These are phyloP conservation scores for Capronia coronata DNA, from an alignment of 2,329 filamentous ascomycete species.

Conservation along the genomic window DNA sequence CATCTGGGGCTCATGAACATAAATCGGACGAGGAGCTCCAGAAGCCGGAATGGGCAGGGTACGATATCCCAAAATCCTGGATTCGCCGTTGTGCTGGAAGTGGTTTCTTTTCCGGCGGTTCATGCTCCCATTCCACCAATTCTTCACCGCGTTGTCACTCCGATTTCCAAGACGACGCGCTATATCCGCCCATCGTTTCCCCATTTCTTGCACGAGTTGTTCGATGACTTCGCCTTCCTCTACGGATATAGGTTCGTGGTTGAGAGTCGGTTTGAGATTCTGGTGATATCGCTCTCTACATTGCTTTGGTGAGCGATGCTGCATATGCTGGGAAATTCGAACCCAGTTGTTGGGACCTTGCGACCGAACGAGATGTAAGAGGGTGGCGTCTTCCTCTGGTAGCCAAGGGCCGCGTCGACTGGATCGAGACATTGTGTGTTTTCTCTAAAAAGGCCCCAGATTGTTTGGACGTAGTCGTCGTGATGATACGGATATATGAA, in stretches of 20 bases:
- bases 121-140: slow-evolving; percentile 94
- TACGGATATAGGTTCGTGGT: slow-evolving; percentile 64
- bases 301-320: slow-evolving; percentile 80
- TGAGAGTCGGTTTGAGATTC: slow-evolving; percentile 72
- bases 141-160: slow-evolving; percentile 94
- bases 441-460: no score
- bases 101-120: slow-evolving; percentile 51
- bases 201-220: slow-evolving; percentile 66
- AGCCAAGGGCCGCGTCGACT: slow-evolving; percentile 80
- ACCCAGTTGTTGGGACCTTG: slow-evolving; percentile 86
- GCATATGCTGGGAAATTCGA: slow-evolving; percentile 67
- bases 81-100: slow-evolving; percentile 6
- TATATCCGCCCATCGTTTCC: slow-evolving; percentile 90
- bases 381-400: slow-evolving; percentile 63
- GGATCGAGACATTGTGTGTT: slow-evolving; percentile 36
- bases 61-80: slow-evolving; percentile 21
- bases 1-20: neutral
- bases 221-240: slow-evolving; percentile 70
- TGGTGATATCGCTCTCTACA: slow-evolving; percentile 92
- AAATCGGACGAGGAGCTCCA: slow-evolving; percentile 6
- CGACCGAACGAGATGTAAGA: slow-evolving; percentile 63
- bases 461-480: no score
- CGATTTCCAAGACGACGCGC: slow-evolving; percentile 72
- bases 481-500: neutral
- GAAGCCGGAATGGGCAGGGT: slow-evolving; percentile 22